Base-by-base conservation (phyloP, 2,329 filamentous ascomycete genomes). In the Diplocarpon rosae region DNA sequence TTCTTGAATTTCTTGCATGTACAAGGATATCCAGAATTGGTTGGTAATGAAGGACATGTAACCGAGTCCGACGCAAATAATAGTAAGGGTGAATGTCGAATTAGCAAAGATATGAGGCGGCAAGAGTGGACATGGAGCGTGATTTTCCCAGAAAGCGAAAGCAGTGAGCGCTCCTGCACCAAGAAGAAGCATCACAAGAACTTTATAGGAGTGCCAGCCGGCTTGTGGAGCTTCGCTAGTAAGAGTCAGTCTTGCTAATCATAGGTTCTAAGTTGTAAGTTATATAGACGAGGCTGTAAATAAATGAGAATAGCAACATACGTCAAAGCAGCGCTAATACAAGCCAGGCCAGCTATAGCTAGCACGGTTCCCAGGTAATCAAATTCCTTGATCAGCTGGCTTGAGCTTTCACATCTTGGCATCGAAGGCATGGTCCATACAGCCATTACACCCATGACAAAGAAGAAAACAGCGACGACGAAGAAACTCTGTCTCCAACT, bases 401-500 rank as follows among this genome's bases (percentile, higher is more conserved):
- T 15, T 7, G 34, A 28, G 37, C 47, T 52, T 1, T 46, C 48
- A 5, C 41, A 32, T 62, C 69, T 56, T 66, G 77, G 56, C 55
- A 66, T 76, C 74, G 9, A 66, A 0, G 81, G 80, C 9, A 83
- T 73, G 2, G 76, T 77, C 66, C 77, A 81, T 20, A 74, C 54
- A 0, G 76, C 77, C 13, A 77, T 59, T 1, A 74, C 56, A 0
- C 73, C 74, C 50, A 82, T 72, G 11, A 76, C 57, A 1, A 73
- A 68, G 63, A 80, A 84, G 28, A 83, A 71, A 42, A 84, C 76
- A 1, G 76, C 68, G 13, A 84, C 64, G 11, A 80, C 61, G 59
- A 73, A 76, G 55, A 79, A 83, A 0, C 70, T 68, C 0, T 78
- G 75, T 33, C 80, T 67, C 80, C 80, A 85, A 46, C 68, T 73